Evolutionary conservation across 257 asterid genomes (phyloP).

Genomic region (Nicotiana knightiana): DNA sequence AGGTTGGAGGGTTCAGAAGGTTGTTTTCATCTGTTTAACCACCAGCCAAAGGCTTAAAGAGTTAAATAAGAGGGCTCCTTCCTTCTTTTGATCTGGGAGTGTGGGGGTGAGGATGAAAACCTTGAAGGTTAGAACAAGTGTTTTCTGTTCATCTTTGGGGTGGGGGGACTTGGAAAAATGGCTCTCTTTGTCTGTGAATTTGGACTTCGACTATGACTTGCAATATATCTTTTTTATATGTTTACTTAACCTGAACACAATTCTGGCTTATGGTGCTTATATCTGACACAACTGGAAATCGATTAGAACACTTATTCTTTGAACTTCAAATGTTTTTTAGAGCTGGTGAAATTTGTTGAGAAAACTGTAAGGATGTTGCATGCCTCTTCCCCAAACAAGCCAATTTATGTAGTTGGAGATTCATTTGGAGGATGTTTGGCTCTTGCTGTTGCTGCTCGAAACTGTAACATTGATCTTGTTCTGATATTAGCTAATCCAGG

Average conservation of each 20-base stretch:
- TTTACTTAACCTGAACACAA: background rate
- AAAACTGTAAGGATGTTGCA: constrained; percentile 59
- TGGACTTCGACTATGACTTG: background rate
- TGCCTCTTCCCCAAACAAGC: constrained; percentile 53
- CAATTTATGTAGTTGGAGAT: constrained; percentile 91
- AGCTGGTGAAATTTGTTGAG: constrained; percentile 43
- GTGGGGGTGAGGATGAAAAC: background rate
- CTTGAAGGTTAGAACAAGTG: background rate
- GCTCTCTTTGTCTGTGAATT: background rate
- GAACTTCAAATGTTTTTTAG: constrained; percentile 6
- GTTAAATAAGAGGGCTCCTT: background rate
- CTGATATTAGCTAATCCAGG: constrained; percentile 87
- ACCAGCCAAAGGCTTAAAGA: background rate
- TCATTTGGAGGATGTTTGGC: constrained; percentile 97
- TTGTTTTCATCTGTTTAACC: background rate
- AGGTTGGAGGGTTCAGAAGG: too few species aligned
- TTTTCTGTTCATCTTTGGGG: background rate
- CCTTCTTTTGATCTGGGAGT: background rate
- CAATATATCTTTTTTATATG: background rate
- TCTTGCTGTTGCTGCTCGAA: constrained; percentile 89
- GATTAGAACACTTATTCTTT: background rate
- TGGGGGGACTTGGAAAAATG: background rate
- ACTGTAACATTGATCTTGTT: constrained; percentile 77
- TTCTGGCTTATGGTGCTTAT: background rate
- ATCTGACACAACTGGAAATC: background rate